phyloP scores from a whole-genome alignment of 177 flowering plant genomes.

The Vitis hybrid region DNA sequence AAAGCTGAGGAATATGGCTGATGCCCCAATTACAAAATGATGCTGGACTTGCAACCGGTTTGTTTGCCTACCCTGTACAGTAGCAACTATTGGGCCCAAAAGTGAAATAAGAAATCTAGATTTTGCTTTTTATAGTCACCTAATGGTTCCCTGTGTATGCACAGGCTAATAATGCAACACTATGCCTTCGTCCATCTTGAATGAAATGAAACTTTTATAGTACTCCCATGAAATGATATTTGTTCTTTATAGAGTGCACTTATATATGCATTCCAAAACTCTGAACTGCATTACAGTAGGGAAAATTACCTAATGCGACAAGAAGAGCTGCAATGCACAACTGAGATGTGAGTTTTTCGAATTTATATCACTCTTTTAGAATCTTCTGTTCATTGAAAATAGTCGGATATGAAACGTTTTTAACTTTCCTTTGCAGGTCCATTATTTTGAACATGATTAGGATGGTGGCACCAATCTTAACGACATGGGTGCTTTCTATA shows the following conservation, averaged over 20 bases:
- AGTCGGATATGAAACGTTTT: constrained; percentile 1
- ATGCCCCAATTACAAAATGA: constrained; percentile 86
- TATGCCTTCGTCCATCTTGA: constrained; percentile 17
- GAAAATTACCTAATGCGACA: constrained; percentile 13
- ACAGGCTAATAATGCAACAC: constrained; percentile 23
- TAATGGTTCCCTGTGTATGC: constrained; percentile 15
- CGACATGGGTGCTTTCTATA: constrained; percentile 12
- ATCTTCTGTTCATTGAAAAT: not conserved
- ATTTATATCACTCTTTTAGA: not conserved
- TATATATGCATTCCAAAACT: constrained; percentile 9
- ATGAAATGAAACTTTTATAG: constrained; percentile 15
- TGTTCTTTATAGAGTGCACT: constrained; percentile 16
- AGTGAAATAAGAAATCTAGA: constrained; percentile 17
- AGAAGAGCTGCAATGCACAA: constrained; percentile 24
- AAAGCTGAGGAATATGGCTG: constrained; percentile 88
- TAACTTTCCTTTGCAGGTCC: constrained; percentile 26
- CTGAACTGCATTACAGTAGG: constrained; percentile 12
- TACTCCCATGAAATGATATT: constrained; percentile 27
- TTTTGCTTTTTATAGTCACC: constrained; percentile 19
- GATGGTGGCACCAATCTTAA: constrained; percentile 25
- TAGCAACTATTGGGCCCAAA: constrained; percentile 17
- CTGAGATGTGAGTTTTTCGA: constrained; percentile 42
- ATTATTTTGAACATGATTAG: constrained; percentile 18
- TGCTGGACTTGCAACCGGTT: constrained; percentile 12
- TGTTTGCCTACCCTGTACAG: constrained; percentile 18